Conservation (phyloP, 1,284 basidiomycete species). For the Trametes pubescens region DNA sequence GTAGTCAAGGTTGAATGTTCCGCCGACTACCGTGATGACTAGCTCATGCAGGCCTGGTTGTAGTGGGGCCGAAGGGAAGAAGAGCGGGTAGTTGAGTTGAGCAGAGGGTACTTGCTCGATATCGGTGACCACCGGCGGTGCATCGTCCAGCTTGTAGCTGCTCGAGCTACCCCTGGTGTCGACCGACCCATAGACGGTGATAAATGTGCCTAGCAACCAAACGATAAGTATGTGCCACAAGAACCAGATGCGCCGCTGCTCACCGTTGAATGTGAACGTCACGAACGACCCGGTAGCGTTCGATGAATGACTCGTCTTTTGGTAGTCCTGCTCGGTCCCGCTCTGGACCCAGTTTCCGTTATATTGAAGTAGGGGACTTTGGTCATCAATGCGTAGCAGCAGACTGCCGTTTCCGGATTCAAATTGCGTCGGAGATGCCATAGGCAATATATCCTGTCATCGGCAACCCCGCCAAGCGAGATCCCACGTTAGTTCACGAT, state of each 20-base stretch:
- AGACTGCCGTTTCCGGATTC: background rate
- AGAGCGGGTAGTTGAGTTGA: slow-evolving; percentile 27
- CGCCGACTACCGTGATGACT: slow-evolving; percentile 16
- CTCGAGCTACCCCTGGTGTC: slow-evolving; percentile 11
- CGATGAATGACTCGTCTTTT: slow-evolving; percentile 19
- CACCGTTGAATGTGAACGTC: slow-evolving; percentile 30
- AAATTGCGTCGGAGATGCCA: background rate
- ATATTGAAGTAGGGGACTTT: slow-evolving; percentile 22
- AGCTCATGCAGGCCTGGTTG: slow-evolving; percentile 23
- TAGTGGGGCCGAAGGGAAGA: slow-evolving; percentile 20
- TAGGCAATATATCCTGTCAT: slow-evolving; percentile 10
- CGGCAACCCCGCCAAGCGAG: slow-evolving; percentile 6
- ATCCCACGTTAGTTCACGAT: slow-evolving; percentile 3
- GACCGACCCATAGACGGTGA: slow-evolving; percentile 28
- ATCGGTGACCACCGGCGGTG: slow-evolving; percentile 2
- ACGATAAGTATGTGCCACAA: background rate
- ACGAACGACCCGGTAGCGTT: slow-evolving; percentile 19
- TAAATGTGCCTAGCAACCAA: slow-evolving; percentile 21
- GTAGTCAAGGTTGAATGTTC: slow-evolving; percentile 28
- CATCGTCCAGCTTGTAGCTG: slow-evolving; percentile 25
- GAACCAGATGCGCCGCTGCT: background rate
- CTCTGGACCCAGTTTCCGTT: slow-evolving; percentile 16
- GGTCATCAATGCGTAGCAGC: slow-evolving; percentile 27
- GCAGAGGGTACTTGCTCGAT: slow-evolving; percentile 11
- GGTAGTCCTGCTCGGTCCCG: slow-evolving; percentile 11